Percentiles rank a stretch among this genome's conserved stretches.
Evolutionary conservation across 208 protist species (phyloP).

Genomic region (Trypanosoma theileri): DNA sequence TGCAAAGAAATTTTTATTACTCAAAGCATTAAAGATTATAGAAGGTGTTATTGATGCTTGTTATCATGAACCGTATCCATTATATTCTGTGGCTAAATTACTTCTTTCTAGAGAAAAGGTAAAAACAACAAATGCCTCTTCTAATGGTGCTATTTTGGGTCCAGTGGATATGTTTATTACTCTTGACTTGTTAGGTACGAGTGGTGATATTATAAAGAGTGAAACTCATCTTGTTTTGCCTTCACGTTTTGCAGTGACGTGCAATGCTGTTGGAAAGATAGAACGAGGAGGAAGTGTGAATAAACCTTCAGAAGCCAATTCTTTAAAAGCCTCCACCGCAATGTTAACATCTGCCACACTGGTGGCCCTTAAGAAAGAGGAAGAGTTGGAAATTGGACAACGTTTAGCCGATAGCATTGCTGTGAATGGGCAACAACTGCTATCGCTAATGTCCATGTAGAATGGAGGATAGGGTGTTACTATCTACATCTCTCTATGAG

Average conservation of each 20-base stretch:
- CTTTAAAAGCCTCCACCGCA: not conserved
- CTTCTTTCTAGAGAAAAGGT: constrained; percentile 21
- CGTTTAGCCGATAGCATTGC: constrained; percentile 10
- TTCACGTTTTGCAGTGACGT: constrained; percentile 17
- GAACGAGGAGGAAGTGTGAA: not conserved
- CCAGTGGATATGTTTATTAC: constrained; percentile 23
- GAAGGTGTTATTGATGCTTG: constrained; percentile 28
- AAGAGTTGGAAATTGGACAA: not conserved
- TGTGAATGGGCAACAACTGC: constrained; percentile 1
- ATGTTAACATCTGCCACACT: constrained; percentile 10
- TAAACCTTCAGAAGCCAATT: not conserved
- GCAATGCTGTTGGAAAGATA: not conserved
- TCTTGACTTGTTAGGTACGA: constrained; percentile 4
- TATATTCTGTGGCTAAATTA: constrained; percentile 24
- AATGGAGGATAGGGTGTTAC: not conserved
- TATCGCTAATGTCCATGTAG: constrained; percentile 18
- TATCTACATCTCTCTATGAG: not conserved
- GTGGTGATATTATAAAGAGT: constrained; percentile 4
- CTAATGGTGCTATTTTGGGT: constrained; percentile 17
- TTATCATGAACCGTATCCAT: constrained; percentile 16
- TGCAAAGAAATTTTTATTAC: constrained; percentile 3
- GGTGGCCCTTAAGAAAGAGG: not conserved
- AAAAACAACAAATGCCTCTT: not conserved
- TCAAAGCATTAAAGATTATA: constrained; percentile 32
- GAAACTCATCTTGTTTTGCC: constrained; percentile 23